These are phyloP conservation scores for Kernera saxatilis DNA, from an alignment of 345 rosid species.

Conservation along the genomic window DNA sequence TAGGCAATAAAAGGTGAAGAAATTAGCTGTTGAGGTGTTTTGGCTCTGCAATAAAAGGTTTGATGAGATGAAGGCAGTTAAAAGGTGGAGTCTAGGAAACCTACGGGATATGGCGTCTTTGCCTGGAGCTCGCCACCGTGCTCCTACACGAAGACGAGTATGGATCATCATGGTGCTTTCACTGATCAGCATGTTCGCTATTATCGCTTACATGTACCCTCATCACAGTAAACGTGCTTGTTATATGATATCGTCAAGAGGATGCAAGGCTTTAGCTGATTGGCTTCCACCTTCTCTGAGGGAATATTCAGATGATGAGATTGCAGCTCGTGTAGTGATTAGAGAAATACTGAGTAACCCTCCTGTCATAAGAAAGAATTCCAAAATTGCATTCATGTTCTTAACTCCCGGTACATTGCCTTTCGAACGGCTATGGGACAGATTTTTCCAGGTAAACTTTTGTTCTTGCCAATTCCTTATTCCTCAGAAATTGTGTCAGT, in stretches of 20 bases:
- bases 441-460: constrained; percentile 59
- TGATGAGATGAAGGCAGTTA: constrained; percentile 58
- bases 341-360: constrained; percentile 59
- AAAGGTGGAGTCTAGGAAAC: constrained; percentile 71
- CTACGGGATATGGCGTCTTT: constrained; percentile 63
- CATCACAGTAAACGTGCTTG: constrained; percentile 69
- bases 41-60: constrained; percentile 3
- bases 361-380: constrained; percentile 39
- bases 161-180: constrained; percentile 79
- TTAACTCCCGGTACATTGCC: constrained; percentile 81
- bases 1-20: background rate
- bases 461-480: background rate
- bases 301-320: constrained; percentile 75
- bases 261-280: constrained; percentile 68
- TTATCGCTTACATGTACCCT: constrained; percentile 75
- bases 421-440: constrained; percentile 94
- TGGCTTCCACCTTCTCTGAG: constrained; percentile 98
- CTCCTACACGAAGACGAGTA: constrained; percentile 65
- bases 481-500: background rate
- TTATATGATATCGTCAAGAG: constrained; percentile 72
- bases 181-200: constrained; percentile 61
- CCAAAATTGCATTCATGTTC: constrained; percentile 93
- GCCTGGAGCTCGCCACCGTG: constrained; percentile 60
- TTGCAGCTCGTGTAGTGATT: constrained; percentile 66
- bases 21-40: background rate